Evolutionary conservation across 306 rosid species (phyloP), one percentile per base, ranked within the genome.

Genomic region (Lathyrus oleraceus): DNA sequence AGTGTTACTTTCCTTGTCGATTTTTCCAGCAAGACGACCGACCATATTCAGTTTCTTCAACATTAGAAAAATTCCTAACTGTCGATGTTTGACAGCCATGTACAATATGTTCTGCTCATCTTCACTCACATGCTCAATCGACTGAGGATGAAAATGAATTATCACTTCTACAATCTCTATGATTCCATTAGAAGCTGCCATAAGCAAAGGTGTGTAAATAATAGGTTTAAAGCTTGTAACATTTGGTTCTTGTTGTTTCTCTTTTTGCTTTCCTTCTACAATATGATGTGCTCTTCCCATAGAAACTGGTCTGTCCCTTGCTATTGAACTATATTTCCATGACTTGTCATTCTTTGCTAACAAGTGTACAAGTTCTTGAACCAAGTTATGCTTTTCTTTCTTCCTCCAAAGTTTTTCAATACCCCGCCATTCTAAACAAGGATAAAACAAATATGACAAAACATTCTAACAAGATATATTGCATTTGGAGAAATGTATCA

Each of bases 101-200:
- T 53, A 63, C 64, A 79, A 19, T 44, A 79, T 79, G 51, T 79
- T 79, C 25, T 79, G 79, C 58, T 74, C 79, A 15, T 74, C 79
- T 19, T 38, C 76, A 54, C 73, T 79, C 5, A 63, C 83, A 69
- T 79, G 83, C 63, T 79, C 83, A 36, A 79, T 47, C 9, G 83
- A 64, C 45, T 79, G 83, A 54, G 83, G 83, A 69, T 74, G 63
- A 32, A 68, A 62, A 27, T 5, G 72, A 20, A 79, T 20, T 23
- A 80, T 80, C 8, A 21, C n/a, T 36, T 84, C 76, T n/a, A 84
- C 81, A 49, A 84, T 84, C 58, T 84, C 85, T 10, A 16, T 47
- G 12, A 84, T 77, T 61, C 87, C 87, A 20, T 20, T 74, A 43
- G 74, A 16, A 8, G 87, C 80, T 21, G 87, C 87, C 68, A 62